Base-by-base conservation (phyloP, 2,329 filamentous ascomycete genomes). In the Fusarium pininemorale region DNA sequence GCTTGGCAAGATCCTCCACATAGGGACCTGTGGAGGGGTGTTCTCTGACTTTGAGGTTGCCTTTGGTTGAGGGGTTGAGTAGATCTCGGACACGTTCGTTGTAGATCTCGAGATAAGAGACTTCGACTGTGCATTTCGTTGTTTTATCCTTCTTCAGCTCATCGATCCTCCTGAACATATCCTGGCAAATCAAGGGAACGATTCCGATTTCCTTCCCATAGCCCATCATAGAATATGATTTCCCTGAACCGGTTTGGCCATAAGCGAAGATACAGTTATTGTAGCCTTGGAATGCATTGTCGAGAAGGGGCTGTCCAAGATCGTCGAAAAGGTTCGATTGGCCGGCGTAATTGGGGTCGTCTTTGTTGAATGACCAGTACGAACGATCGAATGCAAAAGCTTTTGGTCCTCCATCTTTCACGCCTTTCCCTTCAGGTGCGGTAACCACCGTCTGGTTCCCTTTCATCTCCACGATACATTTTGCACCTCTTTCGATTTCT, bases 181-280 rank as follows among this genome's bases (percentile, higher is more conserved):
- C 93, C 85, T 96, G 94, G 83, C 96, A 99, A 85, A 99, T 99
- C 79, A 91, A 93, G 51, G 97, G 96, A 72, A 98, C 98, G 73
- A 99, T 96, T 82, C 96, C 96, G 66, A 95, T 90, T 80, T 99
- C 96, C 79, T 96, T 93, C 61, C 96, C 96, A 84, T 98, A 99
- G 55, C 96, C 96, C 96, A 99, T 99, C 96, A 99, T 99, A 38
- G 95, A 98, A 83, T 99, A 99, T 22, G 95, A 98, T 85, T 99
- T 99, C 84, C 96, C 96, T 2, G 96, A 98, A 76, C 96, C 96
- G 5, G 96, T 99, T 86, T 99, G 96, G 24, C 96, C 96, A 81
- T 99, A 99, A 20, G 96, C 96, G 82, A 99, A 99, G 80, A 99
- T 99, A 87, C 96, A 99, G 83, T 98, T 99, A 87, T 99, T 98